Conservation (phyloP, 2,329 filamentous ascomycete species). For the Stemphylium lycopersici region DNA sequence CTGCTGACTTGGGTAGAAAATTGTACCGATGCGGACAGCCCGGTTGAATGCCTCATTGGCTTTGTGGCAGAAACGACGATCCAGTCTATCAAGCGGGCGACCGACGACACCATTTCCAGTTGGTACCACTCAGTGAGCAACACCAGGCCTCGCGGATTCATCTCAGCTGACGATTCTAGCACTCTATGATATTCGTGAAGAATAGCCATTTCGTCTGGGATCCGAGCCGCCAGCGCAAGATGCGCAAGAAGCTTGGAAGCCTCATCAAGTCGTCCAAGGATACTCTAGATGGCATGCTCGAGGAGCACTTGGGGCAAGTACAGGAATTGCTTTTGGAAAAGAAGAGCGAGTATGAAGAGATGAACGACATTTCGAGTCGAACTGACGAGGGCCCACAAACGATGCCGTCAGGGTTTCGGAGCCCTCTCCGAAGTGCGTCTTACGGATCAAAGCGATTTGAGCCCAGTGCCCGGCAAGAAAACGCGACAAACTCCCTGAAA, state of each 20-base stretch:
- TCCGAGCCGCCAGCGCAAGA: constrained; percentile 62
- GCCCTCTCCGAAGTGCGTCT: constrained; percentile 20
- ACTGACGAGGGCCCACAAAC: constrained; percentile 27
- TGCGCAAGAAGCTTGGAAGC: constrained; percentile 63
- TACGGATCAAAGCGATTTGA: constrained; percentile 18
- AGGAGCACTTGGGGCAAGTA: constrained; percentile 59
- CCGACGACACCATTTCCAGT: constrained; percentile 73
- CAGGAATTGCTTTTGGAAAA: constrained; percentile 53
- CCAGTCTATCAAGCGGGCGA: constrained; percentile 69
- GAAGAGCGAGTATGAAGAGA: constrained; percentile 49
- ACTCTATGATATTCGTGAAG: constrained; percentile 80
- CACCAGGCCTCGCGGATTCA: background rate
- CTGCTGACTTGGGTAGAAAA: constrained; percentile 47
- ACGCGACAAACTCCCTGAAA: constrained; percentile 15
- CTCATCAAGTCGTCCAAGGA: constrained; percentile 55
- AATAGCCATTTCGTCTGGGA: constrained; percentile 77
- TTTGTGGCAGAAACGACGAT: constrained; percentile 79
- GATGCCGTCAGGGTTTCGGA: constrained; percentile 23
- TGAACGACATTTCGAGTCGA: constrained; percentile 23
- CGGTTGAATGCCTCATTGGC: constrained; percentile 73
- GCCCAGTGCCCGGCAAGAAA: constrained; percentile 16
- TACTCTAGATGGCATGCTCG: constrained; percentile 63
- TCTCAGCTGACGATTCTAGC: constrained; percentile 43
- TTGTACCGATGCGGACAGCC: constrained; percentile 63
- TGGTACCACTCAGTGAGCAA: constrained; percentile 76